These are phyloP conservation scores for Alternaria sp. DNA, from an alignment of 2,329 filamentous ascomycete species.

Conservation along the genomic window DNA sequence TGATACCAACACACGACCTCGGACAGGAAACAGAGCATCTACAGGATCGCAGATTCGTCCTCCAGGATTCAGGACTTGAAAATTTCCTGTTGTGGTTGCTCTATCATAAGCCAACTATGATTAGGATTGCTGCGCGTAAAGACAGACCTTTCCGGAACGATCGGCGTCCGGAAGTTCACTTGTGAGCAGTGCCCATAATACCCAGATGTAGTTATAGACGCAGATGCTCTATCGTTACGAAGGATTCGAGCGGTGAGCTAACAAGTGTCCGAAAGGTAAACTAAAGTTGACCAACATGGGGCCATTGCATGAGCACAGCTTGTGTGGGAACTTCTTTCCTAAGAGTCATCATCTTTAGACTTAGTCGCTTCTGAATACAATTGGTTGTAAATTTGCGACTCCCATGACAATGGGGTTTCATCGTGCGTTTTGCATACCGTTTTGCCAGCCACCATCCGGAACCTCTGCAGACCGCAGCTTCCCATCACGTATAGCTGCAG, in stretches of 20 bases:
- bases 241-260: neutral
- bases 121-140: neutral
- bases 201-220: neutral
- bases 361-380: neutral
- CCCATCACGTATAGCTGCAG: neutral
- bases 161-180: neutral
- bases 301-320: conserved; percentile 13
- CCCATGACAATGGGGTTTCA: neutral
- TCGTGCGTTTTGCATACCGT: neutral
- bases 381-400: neutral
- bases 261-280: neutral
- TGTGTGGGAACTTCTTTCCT: neutral
- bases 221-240: neutral
- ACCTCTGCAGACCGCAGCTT: neutral
- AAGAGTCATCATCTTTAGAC: neutral
- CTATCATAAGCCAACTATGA: neutral
- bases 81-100: neutral
- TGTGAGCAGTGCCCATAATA: neutral
- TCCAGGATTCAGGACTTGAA: no score
- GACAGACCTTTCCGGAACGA: neutral
- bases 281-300: conserved; percentile 9
- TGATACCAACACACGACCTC: neutral
- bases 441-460: neutral
- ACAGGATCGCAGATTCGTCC: neutral
- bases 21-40: neutral